Conservation (phyloP, 441 rosid species). For the Gossypium schwendimanii region DNA sequence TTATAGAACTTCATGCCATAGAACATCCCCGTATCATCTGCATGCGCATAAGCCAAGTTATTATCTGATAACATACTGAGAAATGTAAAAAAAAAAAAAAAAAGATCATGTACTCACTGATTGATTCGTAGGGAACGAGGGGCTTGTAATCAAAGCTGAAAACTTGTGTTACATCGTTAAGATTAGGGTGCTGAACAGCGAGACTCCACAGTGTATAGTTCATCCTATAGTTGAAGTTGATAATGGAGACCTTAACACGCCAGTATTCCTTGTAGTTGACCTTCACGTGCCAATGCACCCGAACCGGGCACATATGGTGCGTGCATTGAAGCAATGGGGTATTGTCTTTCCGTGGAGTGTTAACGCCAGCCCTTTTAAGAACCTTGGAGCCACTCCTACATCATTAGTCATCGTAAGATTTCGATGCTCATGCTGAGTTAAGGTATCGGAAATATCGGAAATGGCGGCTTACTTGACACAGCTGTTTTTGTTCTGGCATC, state of each 20-base stretch:
- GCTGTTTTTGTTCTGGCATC: constrained; percentile 52
- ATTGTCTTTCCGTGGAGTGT: constrained; percentile 51
- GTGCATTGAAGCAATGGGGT: constrained; percentile 65
- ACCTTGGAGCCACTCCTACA: constrained; percentile 64
- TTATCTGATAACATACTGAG: too few relatives aligned
- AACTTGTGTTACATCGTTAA: constrained; percentile 75
- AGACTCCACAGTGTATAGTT: constrained; percentile 68
- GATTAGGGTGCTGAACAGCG: constrained; percentile 67
- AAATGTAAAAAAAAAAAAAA: neutral
- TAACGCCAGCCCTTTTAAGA: constrained; percentile 40
- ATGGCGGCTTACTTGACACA: constrained; percentile 55
- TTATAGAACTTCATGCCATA: constrained; percentile 55
- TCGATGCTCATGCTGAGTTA: neutral
- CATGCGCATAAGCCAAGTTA: neutral
- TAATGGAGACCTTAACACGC: constrained; percentile 66
- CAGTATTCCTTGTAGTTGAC: constrained; percentile 70
- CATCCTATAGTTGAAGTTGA: constrained; percentile 64
- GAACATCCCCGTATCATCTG: constrained; percentile 69
- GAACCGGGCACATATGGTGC: constrained; percentile 74
- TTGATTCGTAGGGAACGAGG: constrained; percentile 57
- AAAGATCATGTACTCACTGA: constrained; percentile 38
- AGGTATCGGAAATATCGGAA: neutral
- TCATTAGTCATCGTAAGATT: neutral
- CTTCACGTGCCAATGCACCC: constrained; percentile 89
- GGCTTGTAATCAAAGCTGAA: constrained; percentile 78